These are phyloP conservation scores for Pezicula neosporulosa DNA, from an alignment of 2,329 filamentous ascomycete species.

Conservation along the genomic window DNA sequence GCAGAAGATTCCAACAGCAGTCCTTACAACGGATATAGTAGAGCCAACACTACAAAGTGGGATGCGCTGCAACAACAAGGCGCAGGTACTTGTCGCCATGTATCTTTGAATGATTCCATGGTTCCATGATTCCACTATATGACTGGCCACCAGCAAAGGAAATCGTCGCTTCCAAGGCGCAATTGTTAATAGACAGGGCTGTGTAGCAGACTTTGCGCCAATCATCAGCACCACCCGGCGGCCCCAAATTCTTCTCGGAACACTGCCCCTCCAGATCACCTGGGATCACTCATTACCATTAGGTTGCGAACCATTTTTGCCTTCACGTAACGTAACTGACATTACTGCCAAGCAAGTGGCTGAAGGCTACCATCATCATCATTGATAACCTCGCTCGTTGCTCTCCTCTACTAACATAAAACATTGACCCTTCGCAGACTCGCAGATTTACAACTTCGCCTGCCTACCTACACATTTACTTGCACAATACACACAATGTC, in stretches of 20 bases:
- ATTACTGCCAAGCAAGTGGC: neutral
- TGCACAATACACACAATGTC: constrained; percentile 9
- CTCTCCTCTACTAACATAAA: neutral
- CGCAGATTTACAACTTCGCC: neutral
- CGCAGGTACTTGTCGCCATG: too few relatives aligned
- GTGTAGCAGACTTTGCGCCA: neutral
- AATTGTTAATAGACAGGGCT: neutral
- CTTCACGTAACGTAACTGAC: neutral
- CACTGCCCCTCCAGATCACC: constrained; percentile 7
- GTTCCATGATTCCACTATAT: too few relatives aligned
- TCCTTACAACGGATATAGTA: too few relatives aligned
- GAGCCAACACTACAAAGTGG: too few relatives aligned
- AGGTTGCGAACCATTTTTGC: neutral
- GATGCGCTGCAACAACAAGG: too few relatives aligned
- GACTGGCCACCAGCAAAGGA: neutral
- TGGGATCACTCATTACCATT: neutral
- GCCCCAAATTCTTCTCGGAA: neutral
- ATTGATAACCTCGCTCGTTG: neutral
- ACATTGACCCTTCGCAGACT: neutral
- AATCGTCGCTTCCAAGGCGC: neutral
- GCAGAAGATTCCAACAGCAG: too few relatives aligned
- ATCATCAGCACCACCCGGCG: neutral
- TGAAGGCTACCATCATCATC: neutral
- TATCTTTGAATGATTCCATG: too few relatives aligned
- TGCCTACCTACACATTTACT: neutral